Conservation (phyloP, 1,139 yeast genomes). For the Lizanozyma gosingica region DNA sequence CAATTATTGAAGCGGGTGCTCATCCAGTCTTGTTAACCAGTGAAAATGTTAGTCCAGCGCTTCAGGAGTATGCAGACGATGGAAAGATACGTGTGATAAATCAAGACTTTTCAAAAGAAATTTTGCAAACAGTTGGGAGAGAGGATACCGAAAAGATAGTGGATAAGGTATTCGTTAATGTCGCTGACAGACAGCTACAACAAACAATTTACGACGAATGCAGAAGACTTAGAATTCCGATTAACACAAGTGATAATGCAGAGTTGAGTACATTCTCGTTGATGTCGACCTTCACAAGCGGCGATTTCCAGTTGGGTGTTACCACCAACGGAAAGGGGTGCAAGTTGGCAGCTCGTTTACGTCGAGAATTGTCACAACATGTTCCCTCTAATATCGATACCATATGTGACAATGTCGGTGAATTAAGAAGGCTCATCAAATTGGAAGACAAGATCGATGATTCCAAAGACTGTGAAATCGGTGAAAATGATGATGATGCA, state of each 20-base stretch:
- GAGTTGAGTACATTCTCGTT: constrained; percentile 68
- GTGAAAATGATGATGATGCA: constrained; percentile 65
- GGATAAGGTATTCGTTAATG: constrained; percentile 65
- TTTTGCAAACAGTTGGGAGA: constrained; percentile 51
- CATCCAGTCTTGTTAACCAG: constrained; percentile 39
- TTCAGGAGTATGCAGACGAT: constrained; percentile 13
- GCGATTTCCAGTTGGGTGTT: constrained; percentile 74
- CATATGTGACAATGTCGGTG: constrained; percentile 63
- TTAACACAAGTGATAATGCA: constrained; percentile 70
- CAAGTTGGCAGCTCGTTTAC: constrained; percentile 70
- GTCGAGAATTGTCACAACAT: constrained; percentile 57
- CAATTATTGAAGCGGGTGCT: constrained; percentile 51
- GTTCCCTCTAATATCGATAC: constrained; percentile 66
- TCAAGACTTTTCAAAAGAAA: constrained; percentile 23
- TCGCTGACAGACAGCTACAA: constrained; percentile 17
- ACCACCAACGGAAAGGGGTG: constrained; percentile 90
- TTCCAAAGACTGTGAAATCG: constrained; percentile 25
- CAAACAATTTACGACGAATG: constrained; percentile 41
- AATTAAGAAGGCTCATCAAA: constrained; percentile 48
- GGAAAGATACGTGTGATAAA: constrained; percentile 22
- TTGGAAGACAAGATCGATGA: constrained; percentile 37
- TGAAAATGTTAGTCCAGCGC: constrained; percentile 13
- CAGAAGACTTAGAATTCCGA: constrained; percentile 59
- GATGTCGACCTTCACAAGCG: constrained; percentile 61
- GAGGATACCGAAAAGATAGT: constrained; percentile 52